Evolutionary conservation across 1,284 basidiomycete genomes (phyloP).

Genomic region (Leccinum olivaceoglutinosum): DNA sequence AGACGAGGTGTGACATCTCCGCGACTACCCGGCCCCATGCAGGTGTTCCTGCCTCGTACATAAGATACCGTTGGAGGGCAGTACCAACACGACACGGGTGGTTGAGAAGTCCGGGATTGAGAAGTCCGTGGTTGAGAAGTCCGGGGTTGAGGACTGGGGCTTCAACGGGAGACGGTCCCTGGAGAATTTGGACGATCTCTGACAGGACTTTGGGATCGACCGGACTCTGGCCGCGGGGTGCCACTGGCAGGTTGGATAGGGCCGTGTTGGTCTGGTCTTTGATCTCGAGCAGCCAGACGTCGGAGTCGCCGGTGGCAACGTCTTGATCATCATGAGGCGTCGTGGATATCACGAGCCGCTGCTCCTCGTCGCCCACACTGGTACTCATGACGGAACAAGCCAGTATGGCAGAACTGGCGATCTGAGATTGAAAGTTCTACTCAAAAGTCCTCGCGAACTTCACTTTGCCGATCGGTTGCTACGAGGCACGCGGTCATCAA

Average conservation of each 20-base stretch:
- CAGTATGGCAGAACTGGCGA: no score
- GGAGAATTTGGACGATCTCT: neutral
- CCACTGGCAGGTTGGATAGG: neutral
- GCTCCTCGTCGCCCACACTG: neutral
- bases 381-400: neutral
- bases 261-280: neutral
- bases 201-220: neutral
- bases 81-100: neutral
- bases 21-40: neutral
- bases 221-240: neutral
- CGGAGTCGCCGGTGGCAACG: neutral
- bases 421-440: no score
- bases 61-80: neutral
- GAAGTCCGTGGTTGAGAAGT: neutral
- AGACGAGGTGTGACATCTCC: neutral
- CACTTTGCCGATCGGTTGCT: neutral
- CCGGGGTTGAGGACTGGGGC: neutral
- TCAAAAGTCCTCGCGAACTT: neutral
- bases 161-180: neutral
- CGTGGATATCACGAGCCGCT: neutral
- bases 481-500: no score
- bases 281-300: neutral
- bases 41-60: neutral
- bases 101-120: no score
- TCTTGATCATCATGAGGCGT: neutral